These are phyloP conservation scores for Kodamaea laetipori DNA, from an alignment of 805 yeast species.

Conservation along the genomic window DNA sequence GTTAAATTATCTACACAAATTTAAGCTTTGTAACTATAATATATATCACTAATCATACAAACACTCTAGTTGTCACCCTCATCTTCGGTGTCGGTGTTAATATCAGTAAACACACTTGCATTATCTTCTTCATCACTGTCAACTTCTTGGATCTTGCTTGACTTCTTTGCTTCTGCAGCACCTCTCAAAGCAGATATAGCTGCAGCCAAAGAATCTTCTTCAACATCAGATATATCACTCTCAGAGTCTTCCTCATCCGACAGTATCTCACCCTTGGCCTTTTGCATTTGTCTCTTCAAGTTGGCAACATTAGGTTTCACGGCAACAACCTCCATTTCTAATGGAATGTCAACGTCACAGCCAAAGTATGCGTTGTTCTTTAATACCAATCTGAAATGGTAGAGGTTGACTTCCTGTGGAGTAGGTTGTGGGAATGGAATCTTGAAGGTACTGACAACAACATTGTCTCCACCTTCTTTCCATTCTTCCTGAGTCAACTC, in stretches of 20 bases:
- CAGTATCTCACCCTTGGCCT: conserved; percentile 28
- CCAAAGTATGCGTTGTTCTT: conserved; percentile 82
- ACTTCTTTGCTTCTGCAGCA: conserved; percentile 42
- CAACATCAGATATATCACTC: conserved; percentile 64
- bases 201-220: conserved; percentile 74
- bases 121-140: conserved; percentile 44
- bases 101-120: conserved; percentile 46
- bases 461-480: conserved; percentile 42
- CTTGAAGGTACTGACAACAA: conserved; percentile 70
- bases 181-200: conserved; percentile 73
- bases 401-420: conserved; percentile 68
- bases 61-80: conserved; percentile 28
- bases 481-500: conserved; percentile 54
- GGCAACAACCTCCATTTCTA: conserved; percentile 67
- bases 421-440: conserved; percentile 73
- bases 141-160: conserved; percentile 26
- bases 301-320: conserved; percentile 40
- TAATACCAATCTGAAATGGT: conserved; percentile 68
- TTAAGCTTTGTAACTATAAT: too few species aligned
- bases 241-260: conserved; percentile 44
- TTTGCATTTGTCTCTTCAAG: conserved; percentile 15
- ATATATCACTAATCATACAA: conserved; percentile 5
- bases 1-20: too few species aligned
- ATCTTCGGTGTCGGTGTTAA: conserved; percentile 49
- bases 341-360: conserved; percentile 70